Evolutionary conservation across 2,329 filamentous ascomycete species (phyloP).

Genomic region (Ophiostoma tasmaniense): DNA sequence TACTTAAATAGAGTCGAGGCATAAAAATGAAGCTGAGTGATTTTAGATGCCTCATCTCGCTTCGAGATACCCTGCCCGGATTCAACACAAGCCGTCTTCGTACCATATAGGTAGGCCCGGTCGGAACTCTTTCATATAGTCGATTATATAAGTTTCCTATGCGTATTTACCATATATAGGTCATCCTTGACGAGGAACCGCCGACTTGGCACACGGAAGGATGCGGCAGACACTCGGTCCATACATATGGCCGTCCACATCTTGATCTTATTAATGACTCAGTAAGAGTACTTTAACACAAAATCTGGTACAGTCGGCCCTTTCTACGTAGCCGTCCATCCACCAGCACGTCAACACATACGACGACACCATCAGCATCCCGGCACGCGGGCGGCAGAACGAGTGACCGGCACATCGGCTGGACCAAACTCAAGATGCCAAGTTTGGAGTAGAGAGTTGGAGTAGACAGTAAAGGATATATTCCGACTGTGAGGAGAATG

Average conservation of each 20-base stretch:
- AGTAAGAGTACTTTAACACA: not conserved
- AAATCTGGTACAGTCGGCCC: not conserved
- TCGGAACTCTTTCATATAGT: too few relatives aligned
- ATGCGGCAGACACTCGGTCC: not conserved
- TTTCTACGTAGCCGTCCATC: not conserved
- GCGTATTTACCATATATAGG: not conserved
- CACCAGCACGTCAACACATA: not conserved
- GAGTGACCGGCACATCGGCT: not conserved
- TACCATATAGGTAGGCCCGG: too few relatives aligned
- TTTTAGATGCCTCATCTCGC: not conserved
- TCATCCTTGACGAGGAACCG: not conserved
- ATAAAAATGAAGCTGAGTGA: not conserved
- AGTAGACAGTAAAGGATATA: not conserved
- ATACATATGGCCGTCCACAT: not conserved
- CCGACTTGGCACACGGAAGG: not conserved
- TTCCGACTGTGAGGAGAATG: not conserved
- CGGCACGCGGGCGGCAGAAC: not conserved
- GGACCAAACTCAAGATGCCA: not conserved
- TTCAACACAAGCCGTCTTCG: not conserved
- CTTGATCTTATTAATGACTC: too few relatives aligned
- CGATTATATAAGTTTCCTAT: too few relatives aligned
- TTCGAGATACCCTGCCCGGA: not conserved
- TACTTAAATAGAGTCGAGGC: not conserved
- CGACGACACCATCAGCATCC: not conserved
- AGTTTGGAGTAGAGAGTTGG: not conserved